phyloP scores from a whole-genome alignment of 2,329 filamentous ascomycete genomes.

The Helotiales sp. region DNA sequence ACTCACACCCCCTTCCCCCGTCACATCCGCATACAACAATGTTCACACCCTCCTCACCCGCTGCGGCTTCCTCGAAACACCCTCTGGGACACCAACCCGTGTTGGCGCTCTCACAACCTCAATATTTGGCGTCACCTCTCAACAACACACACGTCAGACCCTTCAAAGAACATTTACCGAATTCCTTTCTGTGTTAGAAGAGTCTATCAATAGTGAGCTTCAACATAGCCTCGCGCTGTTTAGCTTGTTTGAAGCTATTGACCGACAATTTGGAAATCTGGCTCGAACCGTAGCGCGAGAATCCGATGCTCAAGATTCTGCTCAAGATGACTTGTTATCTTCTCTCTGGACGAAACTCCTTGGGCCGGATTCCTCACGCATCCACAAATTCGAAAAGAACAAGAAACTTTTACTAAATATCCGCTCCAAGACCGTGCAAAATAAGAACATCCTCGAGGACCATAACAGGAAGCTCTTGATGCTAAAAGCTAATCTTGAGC shows the following conservation, averaged over 20 bases:
- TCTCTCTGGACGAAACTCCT: constrained; percentile 85
- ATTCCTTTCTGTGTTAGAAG: constrained; percentile 83
- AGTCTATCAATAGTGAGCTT: constrained; percentile 82
- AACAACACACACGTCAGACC: constrained; percentile 77
- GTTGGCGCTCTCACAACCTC: constrained; percentile 69
- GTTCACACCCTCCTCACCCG: constrained; percentile 74
- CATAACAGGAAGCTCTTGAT: constrained; percentile 83
- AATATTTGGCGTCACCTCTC: constrained; percentile 76
- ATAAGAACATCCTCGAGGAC: constrained; percentile 83
- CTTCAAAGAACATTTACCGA: constrained; percentile 87
- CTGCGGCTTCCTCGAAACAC: constrained; percentile 59
- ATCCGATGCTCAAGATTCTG: constrained; percentile 74
- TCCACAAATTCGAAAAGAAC: constrained; percentile 94
- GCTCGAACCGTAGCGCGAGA: constrained; percentile 84
- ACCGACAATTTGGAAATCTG: constrained; percentile 86
- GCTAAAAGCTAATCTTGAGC: constrained; percentile 84
- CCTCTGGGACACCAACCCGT: constrained; percentile 58
- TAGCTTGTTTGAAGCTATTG: constrained; percentile 86
- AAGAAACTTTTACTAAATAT: constrained; percentile 75
- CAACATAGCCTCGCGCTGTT: constrained; percentile 79
- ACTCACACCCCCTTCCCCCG: constrained; percentile 57
- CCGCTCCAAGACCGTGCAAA: constrained; percentile 77
- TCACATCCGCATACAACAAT: constrained; percentile 78
- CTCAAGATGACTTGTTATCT: constrained; percentile 78
- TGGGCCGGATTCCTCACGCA: constrained; percentile 68